These are phyloP conservation scores for Floccularia luteovirens DNA, from an alignment of 768 basidiomycete species.

Conservation along the genomic window DNA sequence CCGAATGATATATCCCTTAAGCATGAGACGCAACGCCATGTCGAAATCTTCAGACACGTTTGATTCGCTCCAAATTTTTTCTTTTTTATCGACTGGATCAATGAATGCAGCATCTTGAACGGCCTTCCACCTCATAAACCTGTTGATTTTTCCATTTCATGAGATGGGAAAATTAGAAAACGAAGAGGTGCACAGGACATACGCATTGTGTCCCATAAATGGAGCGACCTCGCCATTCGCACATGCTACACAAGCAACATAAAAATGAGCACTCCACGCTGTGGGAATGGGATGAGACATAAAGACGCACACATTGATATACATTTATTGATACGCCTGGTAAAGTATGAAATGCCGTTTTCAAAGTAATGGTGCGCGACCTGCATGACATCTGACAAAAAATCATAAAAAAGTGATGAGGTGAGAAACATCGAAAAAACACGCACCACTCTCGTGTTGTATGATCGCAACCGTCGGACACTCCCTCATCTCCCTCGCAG, in stretches of 20 bases:
- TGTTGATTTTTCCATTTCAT: no score
- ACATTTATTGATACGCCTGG: conserved; percentile 67
- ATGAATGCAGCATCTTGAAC: conserved; percentile 77
- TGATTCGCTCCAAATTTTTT: conserved; percentile 71
- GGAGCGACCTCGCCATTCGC: conserved; percentile 80
- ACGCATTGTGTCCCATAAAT: conserved; percentile 81
- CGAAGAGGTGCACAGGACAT: conserved; percentile 4
- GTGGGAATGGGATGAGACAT: conserved; percentile 12
- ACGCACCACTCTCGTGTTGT: conserved; percentile 68
- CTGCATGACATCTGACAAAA: conserved; percentile 62
- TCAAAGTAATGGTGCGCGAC: conserved; percentile 86
- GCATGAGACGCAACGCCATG: conserved; percentile 60
- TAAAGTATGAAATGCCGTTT: conserved; percentile 82
- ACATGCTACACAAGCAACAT: conserved; percentile 41
- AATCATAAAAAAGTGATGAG: background rate
- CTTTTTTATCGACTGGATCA: conserved; percentile 55
- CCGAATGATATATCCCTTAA: conserved; percentile 64
- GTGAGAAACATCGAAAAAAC: conserved; percentile 8
- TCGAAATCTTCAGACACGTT: conserved; percentile 84
- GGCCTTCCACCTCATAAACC: conserved; percentile 78
- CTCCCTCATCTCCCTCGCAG: conserved; percentile 72
- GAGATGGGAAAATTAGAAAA: background rate
- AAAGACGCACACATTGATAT: conserved; percentile 60
- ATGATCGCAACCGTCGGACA: conserved; percentile 77
- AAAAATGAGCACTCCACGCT: background rate